Base-by-base conservation (phyloP, 2,329 filamentous ascomycete species). In the Lasiodiplodia citricola region DNA sequence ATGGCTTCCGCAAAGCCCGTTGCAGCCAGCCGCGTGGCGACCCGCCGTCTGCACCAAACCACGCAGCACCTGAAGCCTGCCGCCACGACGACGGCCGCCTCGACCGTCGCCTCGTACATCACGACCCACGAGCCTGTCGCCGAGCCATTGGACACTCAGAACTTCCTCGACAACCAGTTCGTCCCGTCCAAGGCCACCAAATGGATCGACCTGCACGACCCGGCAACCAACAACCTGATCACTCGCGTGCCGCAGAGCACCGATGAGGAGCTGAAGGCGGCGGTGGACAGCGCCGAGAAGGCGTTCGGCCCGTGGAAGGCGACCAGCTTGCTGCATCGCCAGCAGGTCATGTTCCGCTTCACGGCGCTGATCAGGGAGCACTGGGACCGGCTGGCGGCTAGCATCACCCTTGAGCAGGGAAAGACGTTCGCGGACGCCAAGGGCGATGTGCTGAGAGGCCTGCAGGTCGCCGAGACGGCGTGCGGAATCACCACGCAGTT, bases 341-440 rank as follows among this genome's bases (percentile, higher is more conserved):
- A 96, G 85, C 89, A 92, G 82, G 90, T 95, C 82, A 93, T 95
- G 91, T 95, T 96, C 86, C 91, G 91, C 80, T 94, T 93, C 75
- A 91, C 93, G 41, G 86, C 87, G 38, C 83, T 96, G 76, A 93
- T 96, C 78, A 86, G 91, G 65, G 90, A 94, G 82, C 91, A 96
- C 83, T 94, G 92, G 92, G 92, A 96, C 79, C 87, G 92, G 21
- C 83, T 96, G 73, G 92, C 92, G 18, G 92, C 92, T 14, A 93
- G 91, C 82, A 96, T 96, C 79, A 94, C 92, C 7, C 85, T 95
- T 68, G 92, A 96, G 84, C 92, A 96, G 84, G 92, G 92, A 79
- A 96, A 96, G 87, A 96, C 92, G 0, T 91, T 95, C 79, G 91
- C 90, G 66, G 92, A 96, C 79, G 92, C 92, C 44, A 90, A 86